phyloP scores from a whole-genome alignment of 441 rosid species.

The Pelargonium cotyledonis region DNA sequence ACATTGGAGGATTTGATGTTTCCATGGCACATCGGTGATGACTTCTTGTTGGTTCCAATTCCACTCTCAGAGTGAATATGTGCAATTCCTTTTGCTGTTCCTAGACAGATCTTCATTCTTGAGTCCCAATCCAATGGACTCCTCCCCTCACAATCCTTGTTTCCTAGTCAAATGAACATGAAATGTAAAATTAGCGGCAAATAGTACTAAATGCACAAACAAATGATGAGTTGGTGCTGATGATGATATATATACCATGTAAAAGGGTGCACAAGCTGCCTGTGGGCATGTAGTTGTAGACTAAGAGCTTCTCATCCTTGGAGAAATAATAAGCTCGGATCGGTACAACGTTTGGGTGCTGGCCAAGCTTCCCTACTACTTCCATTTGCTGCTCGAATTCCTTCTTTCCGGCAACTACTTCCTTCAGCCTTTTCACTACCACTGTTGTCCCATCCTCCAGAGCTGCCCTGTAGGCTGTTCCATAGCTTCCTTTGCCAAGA shows the following conservation, averaged over 20 bases:
- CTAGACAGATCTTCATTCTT: constrained; percentile 44
- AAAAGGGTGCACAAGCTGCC: constrained; percentile 52
- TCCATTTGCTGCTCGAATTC: constrained; percentile 60
- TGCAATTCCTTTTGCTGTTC: constrained; percentile 48
- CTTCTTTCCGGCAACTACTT: constrained; percentile 45
- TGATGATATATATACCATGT: constrained; percentile 34
- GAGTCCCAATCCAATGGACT: constrained; percentile 49
- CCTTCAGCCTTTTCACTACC: constrained; percentile 60
- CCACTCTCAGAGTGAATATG: constrained; percentile 39
- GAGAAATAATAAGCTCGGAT: constrained; percentile 40
- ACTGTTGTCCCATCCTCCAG: constrained; percentile 57
- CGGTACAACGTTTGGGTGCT: constrained; percentile 46
- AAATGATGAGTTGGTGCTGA: neutral
- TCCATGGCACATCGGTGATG: constrained; percentile 30
- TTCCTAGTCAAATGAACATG: constrained; percentile 24
- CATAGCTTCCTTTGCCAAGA: constrained; percentile 58
- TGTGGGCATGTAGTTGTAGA: constrained; percentile 43
- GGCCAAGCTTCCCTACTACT: constrained; percentile 35
- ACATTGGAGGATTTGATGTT: constrained; percentile 63
- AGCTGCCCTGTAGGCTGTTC: constrained; percentile 58
- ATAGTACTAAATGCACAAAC: constrained; percentile 1
- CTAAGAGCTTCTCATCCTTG: constrained; percentile 54
- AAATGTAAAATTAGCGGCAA: constrained; percentile 9
- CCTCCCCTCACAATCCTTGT: constrained; percentile 27
- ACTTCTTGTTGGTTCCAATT: constrained; percentile 26